These are phyloP conservation scores for Russula vinacea DNA, from an alignment of 768 basidiomycete species.

Conservation along the genomic window DNA sequence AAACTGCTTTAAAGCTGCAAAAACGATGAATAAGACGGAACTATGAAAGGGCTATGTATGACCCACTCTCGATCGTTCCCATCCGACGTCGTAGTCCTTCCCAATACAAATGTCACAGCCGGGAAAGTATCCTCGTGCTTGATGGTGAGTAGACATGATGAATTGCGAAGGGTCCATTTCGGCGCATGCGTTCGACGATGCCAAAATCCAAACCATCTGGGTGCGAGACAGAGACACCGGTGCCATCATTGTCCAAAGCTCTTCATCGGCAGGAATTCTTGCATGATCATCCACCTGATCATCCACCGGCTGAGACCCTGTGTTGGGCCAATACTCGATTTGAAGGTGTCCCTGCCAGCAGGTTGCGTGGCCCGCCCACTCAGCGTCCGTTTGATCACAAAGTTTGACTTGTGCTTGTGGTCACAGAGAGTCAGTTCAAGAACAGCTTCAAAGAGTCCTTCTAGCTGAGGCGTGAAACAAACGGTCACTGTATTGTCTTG, in stretches of 20 bases:
- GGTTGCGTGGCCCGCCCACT: neutral
- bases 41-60: neutral
- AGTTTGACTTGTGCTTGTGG: neutral
- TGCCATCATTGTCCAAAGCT: constrained; percentile 48
- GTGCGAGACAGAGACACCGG: constrained; percentile 38
- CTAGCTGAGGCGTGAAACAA: constrained; percentile 12
- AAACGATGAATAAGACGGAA: neutral
- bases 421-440: constrained; percentile 17
- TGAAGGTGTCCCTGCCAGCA: no score
- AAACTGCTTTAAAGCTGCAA: constrained; percentile 10
- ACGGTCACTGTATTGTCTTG: neutral
- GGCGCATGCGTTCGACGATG: constrained; percentile 43
- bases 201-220: constrained; percentile 49
- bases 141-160: constrained; percentile 25
- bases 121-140: constrained; percentile 14
- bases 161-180: constrained; percentile 27
- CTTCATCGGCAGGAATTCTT: neutral
- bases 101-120: constrained; percentile 19
- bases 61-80: constrained; percentile 17
- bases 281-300: neutral
- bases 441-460: constrained; percentile 11
- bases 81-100: constrained; percentile 1
- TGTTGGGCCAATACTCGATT: neutral
- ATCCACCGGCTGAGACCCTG: neutral
- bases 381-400: constrained; percentile 15